These are phyloP conservation scores for Rhizophora apiculata DNA, from an alignment of 345 rosid genomes.

Conservation along the genomic window DNA sequence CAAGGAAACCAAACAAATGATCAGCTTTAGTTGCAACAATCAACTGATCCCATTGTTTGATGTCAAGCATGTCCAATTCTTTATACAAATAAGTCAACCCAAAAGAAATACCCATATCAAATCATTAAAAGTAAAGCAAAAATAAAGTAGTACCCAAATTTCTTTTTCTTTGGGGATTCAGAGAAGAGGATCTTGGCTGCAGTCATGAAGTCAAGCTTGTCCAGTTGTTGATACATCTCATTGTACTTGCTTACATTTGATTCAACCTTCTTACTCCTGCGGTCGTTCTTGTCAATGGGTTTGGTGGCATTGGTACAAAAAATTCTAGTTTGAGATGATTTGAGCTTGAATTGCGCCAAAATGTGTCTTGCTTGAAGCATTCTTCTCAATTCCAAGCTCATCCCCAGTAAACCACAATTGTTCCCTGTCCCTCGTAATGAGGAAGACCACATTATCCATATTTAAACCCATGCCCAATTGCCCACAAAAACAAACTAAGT, in stretches of 20 bases:
- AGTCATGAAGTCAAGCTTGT: slow-evolving; percentile 68
- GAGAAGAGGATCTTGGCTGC: slow-evolving; percentile 78
- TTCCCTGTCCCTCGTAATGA: too few species aligned
- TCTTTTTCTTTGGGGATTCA: slow-evolving; percentile 55
- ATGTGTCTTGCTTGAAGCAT: slow-evolving; percentile 46
- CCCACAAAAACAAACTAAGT: too few species aligned
- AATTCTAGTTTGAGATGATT: slow-evolving; percentile 16
- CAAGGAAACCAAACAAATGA: slow-evolving; percentile 12
- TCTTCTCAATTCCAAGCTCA: slow-evolving; percentile 15
- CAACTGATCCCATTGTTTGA: not conserved
- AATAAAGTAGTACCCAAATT: slow-evolving; percentile 59
- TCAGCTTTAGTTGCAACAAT: not conserved
- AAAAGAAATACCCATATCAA: not conserved
- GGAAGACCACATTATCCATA: too few species aligned
- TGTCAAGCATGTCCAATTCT: too few species aligned
- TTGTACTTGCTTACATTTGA: slow-evolving; percentile 47
- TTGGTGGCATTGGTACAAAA: slow-evolving; percentile 29
- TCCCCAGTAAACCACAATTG: too few species aligned
- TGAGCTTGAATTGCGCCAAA: slow-evolving; percentile 29
- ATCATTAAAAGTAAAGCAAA: not conserved
- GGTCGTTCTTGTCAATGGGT: slow-evolving; percentile 2
- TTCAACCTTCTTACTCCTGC: slow-evolving; percentile 28
- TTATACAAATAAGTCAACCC: too few species aligned
- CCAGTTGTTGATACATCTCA: slow-evolving; percentile 59
- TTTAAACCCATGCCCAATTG: too few species aligned